These are phyloP conservation scores for Fusarium coffeatum DNA, from an alignment of 2,329 filamentous ascomycete species.

Conservation along the genomic window DNA sequence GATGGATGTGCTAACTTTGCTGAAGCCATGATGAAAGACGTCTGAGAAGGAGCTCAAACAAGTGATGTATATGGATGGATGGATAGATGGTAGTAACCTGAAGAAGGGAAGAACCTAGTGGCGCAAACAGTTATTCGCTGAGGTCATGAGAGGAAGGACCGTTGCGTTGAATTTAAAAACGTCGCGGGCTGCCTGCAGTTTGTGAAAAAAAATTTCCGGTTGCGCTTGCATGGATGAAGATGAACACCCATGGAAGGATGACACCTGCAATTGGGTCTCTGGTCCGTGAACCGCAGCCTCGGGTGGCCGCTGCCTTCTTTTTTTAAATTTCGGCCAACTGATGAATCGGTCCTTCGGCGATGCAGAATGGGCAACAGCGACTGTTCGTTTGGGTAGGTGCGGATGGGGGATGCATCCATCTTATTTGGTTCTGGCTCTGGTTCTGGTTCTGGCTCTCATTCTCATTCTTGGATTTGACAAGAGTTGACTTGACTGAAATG, in stretches of 20 bases:
- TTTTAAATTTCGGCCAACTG: background rate
- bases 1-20: conserved; percentile 29
- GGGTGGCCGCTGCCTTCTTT: conserved; percentile 29
- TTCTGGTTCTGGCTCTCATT: background rate
- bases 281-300: conserved; percentile 30
- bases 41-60: background rate
- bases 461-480: background rate
- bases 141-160: conserved; percentile 1
- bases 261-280: conserved; percentile 22
- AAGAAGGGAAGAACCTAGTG: background rate
- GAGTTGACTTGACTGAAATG: background rate
- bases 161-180: conserved; percentile 5
- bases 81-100: background rate
- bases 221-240: conserved; percentile 27
- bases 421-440: conserved; percentile 14
- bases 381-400: conserved; percentile 4
- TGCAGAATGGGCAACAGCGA: conserved; percentile 1
- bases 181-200: background rate
- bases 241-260: conserved; percentile 23
- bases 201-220: conserved; percentile 13
- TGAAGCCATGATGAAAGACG: conserved; percentile 25
- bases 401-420: conserved; percentile 4
- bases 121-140: conserved; percentile 9
- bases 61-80: background rate
- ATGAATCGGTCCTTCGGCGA: conserved; percentile 1